Evolutionary conservation across 768 basidiomycete species (phyloP), one percentile per base, ranked within the genome.

Genomic region (Leccinum barrowsii): DNA sequence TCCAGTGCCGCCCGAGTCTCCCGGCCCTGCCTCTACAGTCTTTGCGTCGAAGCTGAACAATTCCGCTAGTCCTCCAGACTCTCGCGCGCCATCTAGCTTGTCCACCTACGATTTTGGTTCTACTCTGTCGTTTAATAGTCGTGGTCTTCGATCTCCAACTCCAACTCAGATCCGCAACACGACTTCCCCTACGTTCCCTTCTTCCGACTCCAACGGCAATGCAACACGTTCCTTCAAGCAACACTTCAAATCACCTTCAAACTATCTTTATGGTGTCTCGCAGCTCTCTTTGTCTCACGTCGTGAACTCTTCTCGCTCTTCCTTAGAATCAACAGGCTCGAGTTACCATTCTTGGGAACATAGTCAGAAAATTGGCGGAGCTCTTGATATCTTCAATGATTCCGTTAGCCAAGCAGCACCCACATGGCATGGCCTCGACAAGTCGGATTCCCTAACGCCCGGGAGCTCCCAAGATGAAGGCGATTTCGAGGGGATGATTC

Each of bases 291-390:
- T 92, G 54, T 85, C 87, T 37, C 85, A 89, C 4, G 73, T 88
- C 17, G 81, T 80, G 15, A 92, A 86, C 61, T 88, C 89, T 7
- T 92, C 91, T 28, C 81, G 85, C 28, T 89, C 90, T 13, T 93
- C 92, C 6, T 74, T 93, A 21, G 89, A 86, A 58, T 92, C 90
- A 10, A 80, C 79, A 35, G 90, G 92, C 15, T 94, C 92, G 3
- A 93, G 92, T 71, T 93, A 90, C 70, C 90, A 92, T 68, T 90
- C 90, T 4, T 85, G 81, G 81, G 88, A 90, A 56, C 85, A 75
- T 21, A 84, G 73, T 50, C 73, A 85, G 59, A 75, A 74, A 62
- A 81, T 81, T 57, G 84, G 87, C 60, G 77, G 77, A 48, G 70
- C 79, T 51, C 70, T 82, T 54, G 79, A 76, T 49, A 64, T 89